These are phyloP conservation scores for Fusarium nanum DNA, from an alignment of 2,329 filamentous ascomycete genomes.

Conservation along the genomic window DNA sequence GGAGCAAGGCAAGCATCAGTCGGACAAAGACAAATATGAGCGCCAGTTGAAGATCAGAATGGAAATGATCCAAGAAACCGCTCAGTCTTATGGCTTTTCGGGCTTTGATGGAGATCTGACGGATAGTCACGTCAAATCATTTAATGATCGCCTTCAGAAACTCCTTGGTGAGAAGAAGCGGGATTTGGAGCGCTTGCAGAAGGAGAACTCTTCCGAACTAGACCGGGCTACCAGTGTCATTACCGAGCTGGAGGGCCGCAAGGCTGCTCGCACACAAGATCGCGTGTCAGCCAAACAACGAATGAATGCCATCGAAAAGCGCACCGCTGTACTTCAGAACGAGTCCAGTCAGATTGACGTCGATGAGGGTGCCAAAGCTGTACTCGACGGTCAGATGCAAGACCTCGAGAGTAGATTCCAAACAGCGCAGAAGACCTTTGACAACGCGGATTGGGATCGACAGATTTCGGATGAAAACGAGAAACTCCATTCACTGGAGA, in stretches of 20 bases:
- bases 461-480: slow-evolving; percentile 75
- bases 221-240: slow-evolving; percentile 78
- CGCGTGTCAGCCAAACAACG: slow-evolving; percentile 79
- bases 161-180: slow-evolving; percentile 82
- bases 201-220: slow-evolving; percentile 78
- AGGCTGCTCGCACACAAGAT: slow-evolving; percentile 77
- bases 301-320: slow-evolving; percentile 78
- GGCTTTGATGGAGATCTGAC: slow-evolving; percentile 85
- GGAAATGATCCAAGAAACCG: slow-evolving; percentile 80
- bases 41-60: slow-evolving; percentile 78
- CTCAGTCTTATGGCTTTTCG: slow-evolving; percentile 80
- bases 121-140: slow-evolving; percentile 78
- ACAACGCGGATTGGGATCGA: slow-evolving; percentile 74
- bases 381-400: slow-evolving; percentile 78
- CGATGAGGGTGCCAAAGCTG: slow-evolving; percentile 85
- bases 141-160: slow-evolving; percentile 81
- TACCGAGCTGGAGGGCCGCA: slow-evolving; percentile 78
- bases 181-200: slow-evolving; percentile 78
- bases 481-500: slow-evolving; percentile 76
- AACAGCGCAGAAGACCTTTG: slow-evolving; percentile 71
- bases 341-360: slow-evolving; percentile 79
- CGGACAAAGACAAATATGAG: slow-evolving; percentile 88
- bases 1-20: slow-evolving; percentile 82
- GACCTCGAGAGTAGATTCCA: slow-evolving; percentile 74
- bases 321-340: slow-evolving; percentile 72